phyloP scores from a whole-genome alignment of 2,329 filamentous ascomycete genomes.

The Aspergillus sp. region DNA sequence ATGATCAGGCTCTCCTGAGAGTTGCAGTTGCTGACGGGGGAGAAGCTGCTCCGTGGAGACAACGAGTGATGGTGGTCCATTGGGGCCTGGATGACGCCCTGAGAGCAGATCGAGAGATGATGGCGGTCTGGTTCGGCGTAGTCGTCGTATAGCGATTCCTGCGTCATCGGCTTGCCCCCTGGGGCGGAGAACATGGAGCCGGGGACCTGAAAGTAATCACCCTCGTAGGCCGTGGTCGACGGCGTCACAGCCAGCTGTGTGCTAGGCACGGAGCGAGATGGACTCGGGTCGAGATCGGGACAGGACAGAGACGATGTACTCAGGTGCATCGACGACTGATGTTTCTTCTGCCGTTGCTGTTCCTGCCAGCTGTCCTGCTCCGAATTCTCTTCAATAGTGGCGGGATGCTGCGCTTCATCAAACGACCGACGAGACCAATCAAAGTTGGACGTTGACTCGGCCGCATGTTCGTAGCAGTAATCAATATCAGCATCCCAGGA shows the following conservation, averaged over 20 bases:
- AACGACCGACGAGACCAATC: constrained; percentile 44
- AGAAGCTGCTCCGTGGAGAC: constrained; percentile 42
- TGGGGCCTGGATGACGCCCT: constrained; percentile 32
- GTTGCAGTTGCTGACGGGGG: constrained; percentile 48
- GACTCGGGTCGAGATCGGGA: constrained; percentile 27
- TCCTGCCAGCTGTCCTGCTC: neutral
- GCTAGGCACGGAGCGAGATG: constrained; percentile 22
- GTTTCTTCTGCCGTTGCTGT: neutral
- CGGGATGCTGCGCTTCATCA: constrained; percentile 20
- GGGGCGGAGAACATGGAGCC: constrained; percentile 23
- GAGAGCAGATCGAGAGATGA: constrained; percentile 39
- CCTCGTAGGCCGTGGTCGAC: constrained; percentile 20
- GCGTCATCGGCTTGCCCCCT: constrained; percentile 25
- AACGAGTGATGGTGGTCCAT: constrained; percentile 23
- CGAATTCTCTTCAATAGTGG: constrained; percentile 7
- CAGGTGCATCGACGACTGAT: constrained; percentile 14
- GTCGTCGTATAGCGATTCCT: constrained; percentile 32
- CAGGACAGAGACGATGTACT: constrained; percentile 19
- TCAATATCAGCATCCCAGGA: constrained; percentile 58
- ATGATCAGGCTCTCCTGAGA: constrained; percentile 50
- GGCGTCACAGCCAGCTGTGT: constrained; percentile 24
- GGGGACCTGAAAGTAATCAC: constrained; percentile 26
- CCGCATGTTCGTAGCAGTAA: constrained; percentile 53
- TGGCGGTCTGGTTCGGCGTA: constrained; percentile 42
- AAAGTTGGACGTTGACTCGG: constrained; percentile 54